phyloP scores from a whole-genome alignment of 169 alveolate genomes.

The Plasmodium coatneyi region DNA sequence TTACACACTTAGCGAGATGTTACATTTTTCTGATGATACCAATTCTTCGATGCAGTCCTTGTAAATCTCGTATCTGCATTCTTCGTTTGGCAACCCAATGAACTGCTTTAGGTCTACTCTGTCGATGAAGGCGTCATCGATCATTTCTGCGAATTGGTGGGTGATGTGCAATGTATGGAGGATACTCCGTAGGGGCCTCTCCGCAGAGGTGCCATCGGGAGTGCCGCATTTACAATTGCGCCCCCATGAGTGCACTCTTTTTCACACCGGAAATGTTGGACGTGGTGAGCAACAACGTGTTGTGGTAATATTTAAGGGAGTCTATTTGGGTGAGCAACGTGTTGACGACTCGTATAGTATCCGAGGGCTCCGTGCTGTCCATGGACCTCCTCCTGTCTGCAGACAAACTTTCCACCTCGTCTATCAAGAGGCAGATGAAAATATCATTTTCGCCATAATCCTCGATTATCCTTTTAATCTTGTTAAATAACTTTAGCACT shows the following conservation, averaged over 20 bases:
- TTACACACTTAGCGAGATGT: neutral
- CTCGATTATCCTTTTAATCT: slow-evolving; percentile 72
- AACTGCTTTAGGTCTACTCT: slow-evolving; percentile 85
- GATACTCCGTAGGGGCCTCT: neutral
- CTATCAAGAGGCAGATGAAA: slow-evolving; percentile 82
- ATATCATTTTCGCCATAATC: slow-evolving; percentile 78
- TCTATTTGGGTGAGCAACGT: slow-evolving; percentile 87
- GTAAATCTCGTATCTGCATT: slow-evolving; percentile 82
- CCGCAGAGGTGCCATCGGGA: neutral
- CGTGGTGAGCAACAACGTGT: slow-evolving; percentile 84
- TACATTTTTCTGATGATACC: slow-evolving; percentile 7
- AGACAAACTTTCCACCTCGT: slow-evolving; percentile 87
- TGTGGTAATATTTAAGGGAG: slow-evolving; percentile 78
- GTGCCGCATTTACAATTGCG: neutral
- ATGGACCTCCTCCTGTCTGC: slow-evolving; percentile 82
- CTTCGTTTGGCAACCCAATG: slow-evolving; percentile 82
- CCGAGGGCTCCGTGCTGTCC: slow-evolving; percentile 87
- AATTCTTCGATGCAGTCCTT: slow-evolving; percentile 81
- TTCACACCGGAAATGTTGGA: slow-evolving; percentile 83
- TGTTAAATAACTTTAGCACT: slow-evolving; percentile 80
- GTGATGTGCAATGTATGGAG: neutral
- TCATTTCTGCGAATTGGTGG: slow-evolving; percentile 73
- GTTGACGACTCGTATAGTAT: slow-evolving; percentile 86
- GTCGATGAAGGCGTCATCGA: slow-evolving; percentile 87
- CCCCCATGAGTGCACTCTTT: neutral